Conservation (phyloP, 2,329 filamentous ascomycete genomes). For the Colletotrichum caudatum region DNA sequence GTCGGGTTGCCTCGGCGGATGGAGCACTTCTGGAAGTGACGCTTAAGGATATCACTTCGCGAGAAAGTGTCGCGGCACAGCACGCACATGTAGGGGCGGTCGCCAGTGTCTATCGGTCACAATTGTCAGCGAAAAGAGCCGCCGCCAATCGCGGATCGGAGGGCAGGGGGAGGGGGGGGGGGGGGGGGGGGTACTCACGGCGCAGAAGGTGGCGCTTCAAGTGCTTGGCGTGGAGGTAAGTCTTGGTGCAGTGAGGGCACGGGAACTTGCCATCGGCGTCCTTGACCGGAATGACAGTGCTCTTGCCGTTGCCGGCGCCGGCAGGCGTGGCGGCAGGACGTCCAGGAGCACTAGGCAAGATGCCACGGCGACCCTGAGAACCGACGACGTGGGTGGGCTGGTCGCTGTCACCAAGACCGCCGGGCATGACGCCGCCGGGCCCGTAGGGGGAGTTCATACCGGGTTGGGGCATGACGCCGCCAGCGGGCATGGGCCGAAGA, state of each 20-base stretch:
- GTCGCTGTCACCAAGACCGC: conserved; percentile 67
- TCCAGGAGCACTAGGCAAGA: conserved; percentile 90
- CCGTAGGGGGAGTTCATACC: conserved; percentile 72
- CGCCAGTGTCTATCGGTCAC: conserved; percentile 83
- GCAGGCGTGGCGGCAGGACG: conserved; percentile 80
- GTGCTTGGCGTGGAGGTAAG: conserved; percentile 97
- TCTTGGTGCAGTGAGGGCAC: conserved; percentile 98
- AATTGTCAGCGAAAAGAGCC: conserved; percentile 37
- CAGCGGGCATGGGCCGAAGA: conserved; percentile 77
- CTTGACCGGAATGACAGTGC: conserved; percentile 88
- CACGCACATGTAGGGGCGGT: conserved; percentile 98
- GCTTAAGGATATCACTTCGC: conserved; percentile 96
- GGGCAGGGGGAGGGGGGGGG: too few relatives aligned
- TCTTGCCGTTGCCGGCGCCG: conserved; percentile 78
- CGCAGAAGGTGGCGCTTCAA: conserved; percentile 94
- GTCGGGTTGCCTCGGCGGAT: conserved; percentile 96
- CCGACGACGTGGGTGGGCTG: conserved; percentile 93
- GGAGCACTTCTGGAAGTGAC: conserved; percentile 99
- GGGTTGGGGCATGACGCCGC: conserved; percentile 70
- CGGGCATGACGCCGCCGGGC: conserved; percentile 67
- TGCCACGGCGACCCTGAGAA: conserved; percentile 91
- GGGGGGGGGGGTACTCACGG: conserved; percentile 76
- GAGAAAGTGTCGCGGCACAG: conserved; percentile 98
- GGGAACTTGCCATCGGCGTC: conserved; percentile 98
- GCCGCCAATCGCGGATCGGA: conserved; percentile 17